phyloP scores from a whole-genome alignment of 768 basidiomycete species.

The Mycena alexandri region DNA sequence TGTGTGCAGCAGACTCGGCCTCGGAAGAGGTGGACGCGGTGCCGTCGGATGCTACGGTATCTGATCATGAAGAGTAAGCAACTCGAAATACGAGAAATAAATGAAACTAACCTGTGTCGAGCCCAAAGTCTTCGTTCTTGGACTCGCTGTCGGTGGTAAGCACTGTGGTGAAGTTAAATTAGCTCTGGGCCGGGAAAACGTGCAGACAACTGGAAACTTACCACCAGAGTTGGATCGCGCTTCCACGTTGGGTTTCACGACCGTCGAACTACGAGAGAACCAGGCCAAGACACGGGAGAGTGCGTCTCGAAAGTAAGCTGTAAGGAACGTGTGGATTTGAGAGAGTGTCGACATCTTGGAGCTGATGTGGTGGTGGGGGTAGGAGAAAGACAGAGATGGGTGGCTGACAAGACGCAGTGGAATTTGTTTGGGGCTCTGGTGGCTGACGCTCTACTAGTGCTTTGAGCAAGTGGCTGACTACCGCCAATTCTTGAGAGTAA shows the following conservation, averaged over 20 bases:
- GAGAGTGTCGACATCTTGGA: constrained; percentile 13
- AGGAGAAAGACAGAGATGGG: constrained; percentile 5
- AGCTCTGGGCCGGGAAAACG: not conserved
- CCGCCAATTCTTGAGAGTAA: too few relatives aligned
- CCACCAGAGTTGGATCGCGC: not conserved
- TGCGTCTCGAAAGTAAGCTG: constrained; percentile 2
- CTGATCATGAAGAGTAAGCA: not conserved
- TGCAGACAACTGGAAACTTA: not conserved
- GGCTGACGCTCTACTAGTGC: constrained; percentile 5
- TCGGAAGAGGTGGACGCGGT: too few relatives aligned
- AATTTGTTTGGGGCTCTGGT: not conserved
- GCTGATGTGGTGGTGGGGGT: constrained; percentile 7
- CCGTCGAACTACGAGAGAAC: not conserved
- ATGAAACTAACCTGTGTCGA: not conserved
- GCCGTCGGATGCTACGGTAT: not conserved
- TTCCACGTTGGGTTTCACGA: not conserved
- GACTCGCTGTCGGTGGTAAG: not conserved
- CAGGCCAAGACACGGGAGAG: constrained; percentile 4
- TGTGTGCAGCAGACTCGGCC: not conserved
- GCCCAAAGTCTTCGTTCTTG: too few relatives aligned
- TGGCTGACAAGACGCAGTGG: constrained; percentile 5
- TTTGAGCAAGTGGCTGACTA: too few relatives aligned
- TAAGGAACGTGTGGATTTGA: constrained; percentile 15
- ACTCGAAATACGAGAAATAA: not conserved
- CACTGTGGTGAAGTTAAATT: not conserved